A percentile compares a stretch with the other conserved stretches of the same genome.
Conservation (phyloP, 805 yeast species). For the Candida boleticola region DNA sequence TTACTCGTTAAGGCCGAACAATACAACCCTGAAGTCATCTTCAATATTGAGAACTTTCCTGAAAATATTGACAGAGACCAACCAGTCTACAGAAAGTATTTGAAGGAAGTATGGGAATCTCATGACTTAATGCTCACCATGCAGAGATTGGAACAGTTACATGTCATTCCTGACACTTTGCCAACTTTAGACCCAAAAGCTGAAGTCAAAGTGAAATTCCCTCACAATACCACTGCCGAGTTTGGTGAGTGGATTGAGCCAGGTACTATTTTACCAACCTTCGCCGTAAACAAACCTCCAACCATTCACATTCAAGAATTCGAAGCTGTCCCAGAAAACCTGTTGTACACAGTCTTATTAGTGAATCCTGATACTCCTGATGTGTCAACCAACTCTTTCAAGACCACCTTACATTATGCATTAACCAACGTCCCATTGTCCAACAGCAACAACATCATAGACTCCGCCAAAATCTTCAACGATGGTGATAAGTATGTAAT, state of each 20-base stretch:
- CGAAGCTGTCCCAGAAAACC: constrained; percentile 43
- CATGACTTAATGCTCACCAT: constrained; percentile 73
- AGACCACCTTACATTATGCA: constrained; percentile 76
- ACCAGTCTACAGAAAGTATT: constrained; percentile 76
- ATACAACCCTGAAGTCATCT: constrained; percentile 81
- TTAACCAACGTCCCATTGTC: constrained; percentile 62
- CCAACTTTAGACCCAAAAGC: constrained; percentile 83
- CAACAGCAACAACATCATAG: constrained; percentile 56
- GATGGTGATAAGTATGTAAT: constrained; percentile 34
- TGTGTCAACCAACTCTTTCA: constrained; percentile 60
- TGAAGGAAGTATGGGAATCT: constrained; percentile 69
- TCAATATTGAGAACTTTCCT: constrained; percentile 49
- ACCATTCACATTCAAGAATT: constrained; percentile 72
- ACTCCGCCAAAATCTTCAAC: constrained; percentile 36
- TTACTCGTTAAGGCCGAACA: constrained; percentile 62
- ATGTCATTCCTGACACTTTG: constrained; percentile 89
- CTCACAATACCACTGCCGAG: constrained; percentile 54
- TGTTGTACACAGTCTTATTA: constrained; percentile 70
- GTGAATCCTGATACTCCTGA: constrained; percentile 95
- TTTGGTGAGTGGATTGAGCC: constrained; percentile 74
- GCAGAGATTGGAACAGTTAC: constrained; percentile 87
- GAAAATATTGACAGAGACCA: constrained; percentile 59
- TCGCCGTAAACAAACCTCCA: constrained; percentile 76
- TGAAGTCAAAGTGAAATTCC: constrained; percentile 72
- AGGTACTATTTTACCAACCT: constrained; percentile 70